phyloP scores from a whole-genome alignment of 1,284 basidiomycete genomes.

The Ceratobasidium sp. region DNA sequence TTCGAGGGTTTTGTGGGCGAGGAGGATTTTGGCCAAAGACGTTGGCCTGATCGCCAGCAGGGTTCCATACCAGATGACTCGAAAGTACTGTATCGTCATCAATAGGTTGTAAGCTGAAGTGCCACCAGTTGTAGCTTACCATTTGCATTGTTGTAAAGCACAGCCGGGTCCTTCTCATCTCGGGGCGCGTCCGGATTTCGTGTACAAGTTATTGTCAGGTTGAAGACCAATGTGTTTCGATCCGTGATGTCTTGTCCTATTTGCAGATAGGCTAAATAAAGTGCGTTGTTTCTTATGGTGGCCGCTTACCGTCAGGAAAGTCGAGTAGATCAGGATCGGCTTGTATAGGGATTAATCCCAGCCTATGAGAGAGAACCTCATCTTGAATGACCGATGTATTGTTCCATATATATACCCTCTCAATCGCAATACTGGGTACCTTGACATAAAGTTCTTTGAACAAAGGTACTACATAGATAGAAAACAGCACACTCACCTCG shows the following conservation, averaged over 20 bases:
- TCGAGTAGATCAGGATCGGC: slow-evolving; percentile 78
- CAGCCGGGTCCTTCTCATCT: slow-evolving; percentile 66
- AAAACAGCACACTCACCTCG: slow-evolving; percentile 66
- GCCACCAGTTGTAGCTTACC: slow-evolving; percentile 43
- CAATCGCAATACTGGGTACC: slow-evolving; percentile 94
- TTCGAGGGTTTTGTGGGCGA: slow-evolving; percentile 78
- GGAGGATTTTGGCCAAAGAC: slow-evolving; percentile 61
- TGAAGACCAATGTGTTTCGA: slow-evolving; percentile 92
- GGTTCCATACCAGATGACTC: slow-evolving; percentile 79
- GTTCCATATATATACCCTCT: slow-evolving; percentile 93
- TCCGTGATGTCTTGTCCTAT: slow-evolving; percentile 79
- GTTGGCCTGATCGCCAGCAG: slow-evolving; percentile 82
- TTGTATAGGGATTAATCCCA: slow-evolving; percentile 90
- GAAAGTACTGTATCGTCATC: slow-evolving; percentile 66
- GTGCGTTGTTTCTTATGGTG: background rate
- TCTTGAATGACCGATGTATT: slow-evolving; percentile 96
- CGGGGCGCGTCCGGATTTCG: slow-evolving; percentile 60
- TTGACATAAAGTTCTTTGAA: slow-evolving; percentile 48
- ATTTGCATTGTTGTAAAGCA: slow-evolving; percentile 73
- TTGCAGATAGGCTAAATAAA: background rate
- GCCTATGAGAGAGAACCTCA: slow-evolving; percentile 89
- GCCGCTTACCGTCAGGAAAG: slow-evolving; percentile 26
- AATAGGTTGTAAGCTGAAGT: background rate
- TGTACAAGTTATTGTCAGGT: slow-evolving; percentile 75
- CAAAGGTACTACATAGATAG: slow-evolving; percentile 28